phyloP scores from a whole-genome alignment of 805 yeast genomes.

The Myxozyma geophila region DNA sequence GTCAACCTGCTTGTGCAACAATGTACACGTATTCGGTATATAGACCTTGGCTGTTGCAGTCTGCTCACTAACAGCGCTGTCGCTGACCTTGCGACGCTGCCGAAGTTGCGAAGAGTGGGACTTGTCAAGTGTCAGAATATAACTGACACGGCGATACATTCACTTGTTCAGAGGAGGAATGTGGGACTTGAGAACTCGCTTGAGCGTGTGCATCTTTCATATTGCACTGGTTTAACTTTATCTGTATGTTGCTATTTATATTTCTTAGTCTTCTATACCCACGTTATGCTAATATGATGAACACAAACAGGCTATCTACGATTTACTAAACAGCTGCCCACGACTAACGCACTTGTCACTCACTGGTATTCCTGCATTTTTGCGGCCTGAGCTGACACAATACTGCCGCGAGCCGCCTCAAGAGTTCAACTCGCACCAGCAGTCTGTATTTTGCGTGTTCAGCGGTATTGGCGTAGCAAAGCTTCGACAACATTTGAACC shows the following conservation, averaged over 20 bases:
- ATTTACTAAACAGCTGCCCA: conserved; percentile 78
- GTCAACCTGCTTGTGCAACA: conserved; percentile 71
- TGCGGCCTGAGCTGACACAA: conserved; percentile 79
- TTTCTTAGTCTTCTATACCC: not conserved
- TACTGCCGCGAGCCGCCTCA: conserved; percentile 92
- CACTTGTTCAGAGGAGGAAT: conserved; percentile 58
- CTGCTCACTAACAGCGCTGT: conserved; percentile 85
- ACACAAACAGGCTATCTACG: conserved; percentile 61
- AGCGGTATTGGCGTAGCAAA: conserved; percentile 85
- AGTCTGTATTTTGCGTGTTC: conserved; percentile 86
- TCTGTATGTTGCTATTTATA: conserved; percentile 41
- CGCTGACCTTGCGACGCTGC: conserved; percentile 72
- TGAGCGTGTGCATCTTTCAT: conserved; percentile 91
- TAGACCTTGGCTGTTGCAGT: conserved; percentile 92
- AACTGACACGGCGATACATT: conserved; percentile 77
- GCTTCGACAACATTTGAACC: conserved; percentile 69
- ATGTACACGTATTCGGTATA: conserved; percentile 86
- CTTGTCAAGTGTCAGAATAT: conserved; percentile 88
- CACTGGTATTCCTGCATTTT: conserved; percentile 90
- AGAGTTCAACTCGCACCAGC: conserved; percentile 86
- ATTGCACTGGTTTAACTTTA: conserved; percentile 79
- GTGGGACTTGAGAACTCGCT: conserved; percentile 77
- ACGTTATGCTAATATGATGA: not conserved
- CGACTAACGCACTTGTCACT: conserved; percentile 85
- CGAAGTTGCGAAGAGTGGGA: conserved; percentile 86